Conservation (phyloP, 2,329 filamentous ascomycete species). For the Fusarium newnesense region DNA sequence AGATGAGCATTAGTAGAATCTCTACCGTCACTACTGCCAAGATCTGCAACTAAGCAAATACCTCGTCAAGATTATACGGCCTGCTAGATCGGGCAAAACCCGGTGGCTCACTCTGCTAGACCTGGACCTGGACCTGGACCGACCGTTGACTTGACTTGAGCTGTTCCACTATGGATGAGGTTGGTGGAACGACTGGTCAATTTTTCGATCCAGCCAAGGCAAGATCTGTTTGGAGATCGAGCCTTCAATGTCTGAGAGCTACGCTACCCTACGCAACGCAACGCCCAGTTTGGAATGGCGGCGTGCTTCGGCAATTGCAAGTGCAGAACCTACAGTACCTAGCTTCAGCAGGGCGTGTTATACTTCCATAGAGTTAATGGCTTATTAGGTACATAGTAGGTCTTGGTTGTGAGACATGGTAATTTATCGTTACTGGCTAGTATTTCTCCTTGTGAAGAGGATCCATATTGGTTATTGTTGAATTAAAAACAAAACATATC, state of each 20-base stretch:
- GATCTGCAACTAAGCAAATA: not conserved
- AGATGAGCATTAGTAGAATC: not conserved
- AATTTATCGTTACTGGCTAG: not conserved
- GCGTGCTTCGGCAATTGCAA: constrained; percentile 22
- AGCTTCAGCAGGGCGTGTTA: constrained; percentile 1
- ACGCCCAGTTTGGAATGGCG: constrained; percentile 24
- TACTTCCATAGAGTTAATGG: not conserved
- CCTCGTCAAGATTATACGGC: not conserved
- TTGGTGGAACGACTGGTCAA: constrained; percentile 3
- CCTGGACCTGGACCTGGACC: not conserved
- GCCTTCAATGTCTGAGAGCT: constrained; percentile 2
- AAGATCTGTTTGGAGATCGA: constrained; percentile 26
- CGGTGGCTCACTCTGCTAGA: not conserved
- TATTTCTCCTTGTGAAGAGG: constrained; percentile 1
- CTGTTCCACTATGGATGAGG: not conserved
- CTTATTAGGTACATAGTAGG: not conserved
- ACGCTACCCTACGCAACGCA: not conserved
- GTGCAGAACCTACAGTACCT: not conserved
- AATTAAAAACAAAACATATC: not conserved
- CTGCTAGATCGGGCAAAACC: not conserved
- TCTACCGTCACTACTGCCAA: not conserved
- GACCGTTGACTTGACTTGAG: not conserved
- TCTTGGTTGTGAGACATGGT: constrained; percentile 11
- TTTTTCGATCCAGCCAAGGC: constrained; percentile 7
- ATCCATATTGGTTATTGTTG: not conserved